Evolutionary conservation across 805 yeast species (phyloP), one percentile per base, ranked within the genome.

Genomic region (Candida koratica): DNA sequence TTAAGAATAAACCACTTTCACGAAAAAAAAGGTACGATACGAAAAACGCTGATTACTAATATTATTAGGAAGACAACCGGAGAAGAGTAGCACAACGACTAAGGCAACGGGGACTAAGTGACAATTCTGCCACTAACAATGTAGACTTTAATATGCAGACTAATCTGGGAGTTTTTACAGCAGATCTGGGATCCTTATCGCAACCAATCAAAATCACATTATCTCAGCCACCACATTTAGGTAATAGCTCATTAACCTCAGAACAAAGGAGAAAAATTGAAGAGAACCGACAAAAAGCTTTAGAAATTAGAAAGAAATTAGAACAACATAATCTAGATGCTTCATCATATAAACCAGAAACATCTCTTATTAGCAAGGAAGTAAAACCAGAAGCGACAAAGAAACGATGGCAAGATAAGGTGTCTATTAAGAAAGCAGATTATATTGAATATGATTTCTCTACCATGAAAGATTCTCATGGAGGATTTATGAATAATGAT

Each of bases 401-500:
- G 22, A 41, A 43, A 10, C 20, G 38, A 15, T 44, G 41, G 27
- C 17, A 29, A 37, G 51, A 48, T 30, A 43, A 52, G 32, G 51
- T 51, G 14, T 49, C 63, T 5, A 73, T 83, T 17, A 67, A 71
- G 39, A 75, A 71, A 34, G 66, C 71, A 22, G 88, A 83, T 47
- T 84, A 83, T 52, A 84, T 84, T 19, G 93, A 84, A 42, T 85
- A 79, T 56, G 97, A 93, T 59, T 75, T 93, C 47, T 75, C 97
- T 2, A 83, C 87, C n/a, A 84, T 94, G 87, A 75, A 77, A 44
- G 96, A 93, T 49, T 67, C 83, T 1, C 73, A 75, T 50, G 97
- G 97, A 48, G 99, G 99, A 15, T 89, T 80, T 53, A 66, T 89
- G 44, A 56, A 52, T 25, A 47, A 61, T 46, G 36, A 43, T 10